These are phyloP conservation scores for Fusarium sacchari DNA, from an alignment of 2,329 filamentous ascomycete genomes.

Conservation along the genomic window DNA sequence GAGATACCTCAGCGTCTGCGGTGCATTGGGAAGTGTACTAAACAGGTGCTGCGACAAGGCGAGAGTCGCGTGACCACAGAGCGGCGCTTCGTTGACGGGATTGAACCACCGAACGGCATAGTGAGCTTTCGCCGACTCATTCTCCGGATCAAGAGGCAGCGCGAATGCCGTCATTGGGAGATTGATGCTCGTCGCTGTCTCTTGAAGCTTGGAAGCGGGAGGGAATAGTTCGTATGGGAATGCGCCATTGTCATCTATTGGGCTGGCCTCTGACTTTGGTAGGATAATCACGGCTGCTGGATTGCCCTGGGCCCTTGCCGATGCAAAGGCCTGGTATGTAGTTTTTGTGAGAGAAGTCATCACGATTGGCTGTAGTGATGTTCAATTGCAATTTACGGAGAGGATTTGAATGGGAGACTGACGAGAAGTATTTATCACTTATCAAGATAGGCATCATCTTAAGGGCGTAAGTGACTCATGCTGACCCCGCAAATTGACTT, in stretches of 20 bases:
- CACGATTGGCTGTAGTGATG: accelerated
- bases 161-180: background rate
- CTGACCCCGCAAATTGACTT: background rate
- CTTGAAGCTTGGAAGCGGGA: background rate
- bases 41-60: constrained; percentile 5
- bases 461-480: background rate
- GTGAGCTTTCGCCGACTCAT: background rate
- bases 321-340: constrained; percentile 1
- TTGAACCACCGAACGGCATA: constrained; percentile 18
- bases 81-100: background rate
- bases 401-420: accelerated
- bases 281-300: constrained; percentile 4
- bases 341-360: background rate
- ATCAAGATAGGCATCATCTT: background rate
- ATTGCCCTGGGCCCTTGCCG: background rate
- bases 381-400: accelerated
- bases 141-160: background rate
- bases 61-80: constrained; percentile 2
- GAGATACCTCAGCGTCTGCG: background rate
- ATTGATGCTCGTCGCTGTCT: background rate
- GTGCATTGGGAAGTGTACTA: background rate
- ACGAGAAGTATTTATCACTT: background rate
- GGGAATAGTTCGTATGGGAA: constrained; percentile 2
- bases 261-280: accelerated
- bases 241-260: accelerated